Conservation (phyloP, 2,329 filamentous ascomycete species). For the Cercospora berteroae region DNA sequence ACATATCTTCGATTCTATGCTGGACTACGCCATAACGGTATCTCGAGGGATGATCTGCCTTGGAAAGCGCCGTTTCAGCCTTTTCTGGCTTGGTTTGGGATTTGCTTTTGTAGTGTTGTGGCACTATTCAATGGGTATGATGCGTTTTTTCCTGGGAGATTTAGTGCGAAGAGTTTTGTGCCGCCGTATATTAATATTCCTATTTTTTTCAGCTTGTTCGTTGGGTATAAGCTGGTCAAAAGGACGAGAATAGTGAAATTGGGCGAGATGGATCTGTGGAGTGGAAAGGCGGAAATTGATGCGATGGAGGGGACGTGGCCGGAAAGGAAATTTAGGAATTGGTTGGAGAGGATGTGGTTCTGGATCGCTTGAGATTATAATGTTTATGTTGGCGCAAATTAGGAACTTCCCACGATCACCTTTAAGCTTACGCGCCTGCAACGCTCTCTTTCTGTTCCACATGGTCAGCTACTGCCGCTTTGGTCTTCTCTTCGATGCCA, state of each 20-base stretch:
- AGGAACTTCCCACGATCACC: neutral
- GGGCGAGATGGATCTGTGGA: constrained; percentile 50
- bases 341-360: constrained; percentile 17
- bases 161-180: constrained; percentile 60
- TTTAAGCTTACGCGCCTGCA: neutral
- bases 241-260: constrained; percentile 47
- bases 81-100: constrained; percentile 56
- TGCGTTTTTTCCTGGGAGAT: constrained; percentile 59
- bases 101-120: constrained; percentile 59
- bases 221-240: constrained; percentile 54
- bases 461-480: neutral
- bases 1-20: constrained; percentile 62
- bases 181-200: constrained; percentile 60
- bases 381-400: neutral
- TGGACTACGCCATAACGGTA: constrained; percentile 54
- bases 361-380: constrained; percentile 13
- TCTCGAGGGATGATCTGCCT: constrained; percentile 57
- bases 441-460: neutral
- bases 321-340: constrained; percentile 11
- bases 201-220: constrained; percentile 55
- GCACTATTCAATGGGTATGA: constrained; percentile 61
- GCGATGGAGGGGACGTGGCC: constrained; percentile 12
- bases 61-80: constrained; percentile 67
- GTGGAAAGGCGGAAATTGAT: constrained; percentile 19
- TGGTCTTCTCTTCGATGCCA: neutral